phyloP scores from a whole-genome alignment of 2,329 filamentous ascomycete species.

The Albophoma yamanashiensis region DNA sequence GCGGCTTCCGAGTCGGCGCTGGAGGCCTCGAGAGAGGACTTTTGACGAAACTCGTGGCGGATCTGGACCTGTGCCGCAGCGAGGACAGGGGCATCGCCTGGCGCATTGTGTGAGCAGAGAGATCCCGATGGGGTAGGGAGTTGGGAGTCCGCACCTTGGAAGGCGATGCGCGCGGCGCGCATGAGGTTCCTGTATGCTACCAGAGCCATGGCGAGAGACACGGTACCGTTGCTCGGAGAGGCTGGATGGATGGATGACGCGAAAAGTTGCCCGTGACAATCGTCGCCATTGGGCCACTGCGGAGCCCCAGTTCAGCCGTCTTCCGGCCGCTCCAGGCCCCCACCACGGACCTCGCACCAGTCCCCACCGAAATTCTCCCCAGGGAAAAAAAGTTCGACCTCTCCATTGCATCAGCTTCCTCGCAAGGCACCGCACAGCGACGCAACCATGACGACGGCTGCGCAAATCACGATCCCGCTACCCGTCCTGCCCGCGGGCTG shows the following conservation, averaged over 20 bases:
- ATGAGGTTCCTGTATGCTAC: slow-evolving; percentile 72
- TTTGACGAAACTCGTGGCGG: slow-evolving; percentile 61
- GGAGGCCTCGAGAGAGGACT: slow-evolving; percentile 45
- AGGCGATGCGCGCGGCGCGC: slow-evolving; percentile 72
- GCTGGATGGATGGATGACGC: not conserved
- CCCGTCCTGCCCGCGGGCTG: slow-evolving; percentile 71
- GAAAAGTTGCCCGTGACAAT: not conserved
- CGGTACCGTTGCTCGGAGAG: not conserved
- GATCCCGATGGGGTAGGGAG: not conserved
- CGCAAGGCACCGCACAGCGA: slow-evolving; percentile 5
- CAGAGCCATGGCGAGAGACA: slow-evolving; percentile 44
- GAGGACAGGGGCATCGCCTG: slow-evolving; percentile 63
- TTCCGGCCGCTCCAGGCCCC: slow-evolving; percentile 4
- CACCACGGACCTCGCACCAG: not conserved
- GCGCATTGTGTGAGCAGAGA: not conserved
- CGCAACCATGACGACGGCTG: slow-evolving; percentile 50
- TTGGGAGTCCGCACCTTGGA: slow-evolving; percentile 52
- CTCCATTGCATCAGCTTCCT: not conserved
- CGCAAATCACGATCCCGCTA: slow-evolving; percentile 53
- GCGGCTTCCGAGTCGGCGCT: slow-evolving; percentile 51
- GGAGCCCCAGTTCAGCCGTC: slow-evolving; percentile 13
- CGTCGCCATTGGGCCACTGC: not conserved
- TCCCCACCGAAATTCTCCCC: slow-evolving; percentile 3
- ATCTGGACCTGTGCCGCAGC: slow-evolving; percentile 62
- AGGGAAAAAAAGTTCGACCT: slow-evolving; percentile 5